Conservation (phyloP, 805 yeast genomes). For the Yamadazyma ubonensis region DNA sequence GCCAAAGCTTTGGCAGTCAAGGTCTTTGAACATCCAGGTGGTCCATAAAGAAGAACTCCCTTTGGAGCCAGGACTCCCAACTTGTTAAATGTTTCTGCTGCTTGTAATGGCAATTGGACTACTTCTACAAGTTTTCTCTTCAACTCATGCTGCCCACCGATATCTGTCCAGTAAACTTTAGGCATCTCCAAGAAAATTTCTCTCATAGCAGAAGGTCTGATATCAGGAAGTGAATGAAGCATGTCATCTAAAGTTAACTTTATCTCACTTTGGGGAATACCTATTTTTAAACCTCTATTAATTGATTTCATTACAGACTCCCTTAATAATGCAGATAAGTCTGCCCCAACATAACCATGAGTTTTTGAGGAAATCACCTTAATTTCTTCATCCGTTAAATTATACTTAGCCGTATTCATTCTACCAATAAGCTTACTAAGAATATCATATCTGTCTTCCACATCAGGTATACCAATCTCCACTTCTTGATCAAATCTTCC, state of each 20-base stretch:
- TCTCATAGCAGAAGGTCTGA: slow-evolving; percentile 95
- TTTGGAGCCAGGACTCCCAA: slow-evolving; percentile 89
- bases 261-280: slow-evolving; percentile 32
- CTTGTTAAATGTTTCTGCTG: slow-evolving; percentile 68
- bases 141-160: slow-evolving; percentile 89
- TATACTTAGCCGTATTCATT: slow-evolving; percentile 47
- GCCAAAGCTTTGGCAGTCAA: slow-evolving; percentile 94
- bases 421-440: slow-evolving; percentile 57
- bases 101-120: slow-evolving; percentile 86
- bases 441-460: slow-evolving; percentile 72
- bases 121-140: slow-evolving; percentile 83
- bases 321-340: slow-evolving; percentile 78
- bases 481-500: slow-evolving; percentile 89
- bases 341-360: slow-evolving; percentile 98
- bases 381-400: slow-evolving; percentile 55
- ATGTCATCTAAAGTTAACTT: slow-evolving; percentile 57
- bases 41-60: slow-evolving; percentile 92
- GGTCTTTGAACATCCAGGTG: slow-evolving; percentile 98
- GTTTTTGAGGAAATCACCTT: slow-evolving; percentile 68
- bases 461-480: slow-evolving; percentile 91
- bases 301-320: slow-evolving; percentile 88
- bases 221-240: slow-evolving; percentile 69
- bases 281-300: slow-evolving; percentile 49
- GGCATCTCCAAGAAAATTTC: slow-evolving; percentile 95
- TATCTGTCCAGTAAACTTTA: slow-evolving; percentile 87